phyloP scores from a whole-genome alignment of 352 stramenopile genomes.

The Phytophthora parvispora region DNA sequence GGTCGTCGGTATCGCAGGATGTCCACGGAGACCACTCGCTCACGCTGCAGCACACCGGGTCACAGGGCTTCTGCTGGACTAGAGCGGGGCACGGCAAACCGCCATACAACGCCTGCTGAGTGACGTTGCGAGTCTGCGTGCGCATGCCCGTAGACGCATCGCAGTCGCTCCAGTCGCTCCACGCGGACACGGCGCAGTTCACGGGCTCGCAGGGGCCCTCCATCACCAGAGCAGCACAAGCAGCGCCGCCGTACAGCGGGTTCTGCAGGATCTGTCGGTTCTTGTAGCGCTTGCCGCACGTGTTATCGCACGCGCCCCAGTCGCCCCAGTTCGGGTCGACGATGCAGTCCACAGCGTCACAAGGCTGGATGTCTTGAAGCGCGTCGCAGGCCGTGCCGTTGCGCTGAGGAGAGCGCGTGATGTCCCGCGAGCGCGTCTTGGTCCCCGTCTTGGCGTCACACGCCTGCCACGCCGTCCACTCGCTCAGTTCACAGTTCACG shows the following conservation, averaged over 20 bases:
- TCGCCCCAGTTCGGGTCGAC: constrained; percentile 52
- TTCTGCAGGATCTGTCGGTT: constrained; percentile 32
- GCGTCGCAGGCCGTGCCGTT: constrained; percentile 38
- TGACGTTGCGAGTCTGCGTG: constrained; percentile 44
- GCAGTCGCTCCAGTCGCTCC: constrained; percentile 55
- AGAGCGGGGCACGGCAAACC: constrained; percentile 45
- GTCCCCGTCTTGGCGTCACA: constrained; percentile 37
- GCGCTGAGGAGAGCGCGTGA: constrained; percentile 37
- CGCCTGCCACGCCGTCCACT: constrained; percentile 35
- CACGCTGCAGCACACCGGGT: constrained; percentile 52
- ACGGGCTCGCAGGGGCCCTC: constrained; percentile 59
- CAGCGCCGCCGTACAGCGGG: constrained; percentile 42
- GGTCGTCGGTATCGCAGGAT: constrained; percentile 62
- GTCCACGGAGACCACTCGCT: constrained; percentile 59
- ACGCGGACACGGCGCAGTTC: constrained; percentile 50
- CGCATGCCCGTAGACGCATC: constrained; percentile 48
- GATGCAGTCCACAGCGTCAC: constrained; percentile 53
- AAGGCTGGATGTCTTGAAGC: constrained; percentile 39
- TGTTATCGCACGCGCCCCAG: constrained; percentile 53
- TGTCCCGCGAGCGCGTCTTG: constrained; percentile 32
- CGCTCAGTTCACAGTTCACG: constrained; percentile 54
- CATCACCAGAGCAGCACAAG: constrained; percentile 35
- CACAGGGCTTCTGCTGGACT: constrained; percentile 53
- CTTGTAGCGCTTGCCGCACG: constrained; percentile 50
- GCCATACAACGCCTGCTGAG: constrained; percentile 44